Conservation (phyloP, 805 yeast genomes). For the Candida verbasci region DNA sequence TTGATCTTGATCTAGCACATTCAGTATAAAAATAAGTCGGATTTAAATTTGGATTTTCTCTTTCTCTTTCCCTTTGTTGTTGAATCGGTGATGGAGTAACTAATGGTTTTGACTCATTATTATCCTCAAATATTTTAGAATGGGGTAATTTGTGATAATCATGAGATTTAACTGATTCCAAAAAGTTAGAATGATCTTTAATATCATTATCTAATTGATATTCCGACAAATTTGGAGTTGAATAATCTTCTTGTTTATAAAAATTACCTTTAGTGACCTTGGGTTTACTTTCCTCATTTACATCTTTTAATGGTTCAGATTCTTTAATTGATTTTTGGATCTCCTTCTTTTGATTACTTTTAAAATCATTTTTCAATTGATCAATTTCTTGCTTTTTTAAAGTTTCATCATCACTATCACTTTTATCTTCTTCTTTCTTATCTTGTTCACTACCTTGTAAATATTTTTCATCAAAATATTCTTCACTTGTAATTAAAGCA, state of each 20-base stretch:
- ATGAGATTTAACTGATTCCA: conserved; percentile 30
- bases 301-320: neutral
- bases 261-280: neutral
- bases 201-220: conserved; percentile 40
- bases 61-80: conserved; percentile 14
- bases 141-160: conserved; percentile 30
- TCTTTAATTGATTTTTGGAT: conserved; percentile 6
- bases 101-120: neutral
- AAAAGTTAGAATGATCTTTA: conserved; percentile 30
- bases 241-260: conserved; percentile 19
- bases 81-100: conserved; percentile 5
- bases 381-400: conserved; percentile 14
- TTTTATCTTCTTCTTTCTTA: conserved; percentile 18
- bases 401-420: conserved; percentile 19
- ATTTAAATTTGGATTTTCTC: conserved; percentile 18
- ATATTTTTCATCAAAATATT: conserved; percentile 46
- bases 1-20: conserved; percentile 25
- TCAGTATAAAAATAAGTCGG: conserved; percentile 33
- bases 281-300: neutral
- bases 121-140: conserved; percentile 1
- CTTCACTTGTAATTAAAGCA: conserved; percentile 46
- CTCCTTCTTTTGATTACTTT: conserved; percentile 10
- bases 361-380: neutral
- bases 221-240: conserved; percentile 42
- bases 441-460: conserved; percentile 53